phyloP scores from a whole-genome alignment of 345 rosid genomes.

The Fremontodendron californicum region DNA sequence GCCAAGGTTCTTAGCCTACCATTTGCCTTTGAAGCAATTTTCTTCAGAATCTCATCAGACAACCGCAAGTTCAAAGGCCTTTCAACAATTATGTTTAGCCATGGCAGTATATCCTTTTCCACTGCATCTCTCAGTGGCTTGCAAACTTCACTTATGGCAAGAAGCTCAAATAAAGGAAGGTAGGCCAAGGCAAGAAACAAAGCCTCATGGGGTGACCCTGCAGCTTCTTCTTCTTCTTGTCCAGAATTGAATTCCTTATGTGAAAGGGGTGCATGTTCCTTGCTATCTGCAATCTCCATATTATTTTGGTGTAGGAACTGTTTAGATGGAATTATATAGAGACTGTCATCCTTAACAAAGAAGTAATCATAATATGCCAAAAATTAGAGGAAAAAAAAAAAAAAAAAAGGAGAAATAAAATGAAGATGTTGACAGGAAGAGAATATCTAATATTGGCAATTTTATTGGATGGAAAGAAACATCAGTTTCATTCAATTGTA shows the following conservation, averaged over 20 bases:
- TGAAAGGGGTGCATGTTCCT: background rate
- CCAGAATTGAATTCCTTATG: background rate
- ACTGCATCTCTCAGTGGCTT: constrained; percentile 45
- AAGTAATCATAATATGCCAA: background rate
- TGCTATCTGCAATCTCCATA: constrained; percentile 1
- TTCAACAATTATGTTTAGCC: constrained; percentile 49
- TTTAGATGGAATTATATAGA: background rate
- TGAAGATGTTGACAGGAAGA: constrained; percentile 7
- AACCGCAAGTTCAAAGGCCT: constrained; percentile 43
- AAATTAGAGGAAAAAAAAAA: background rate
- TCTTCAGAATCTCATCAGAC: constrained; percentile 41
- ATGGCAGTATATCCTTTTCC: constrained; percentile 42
- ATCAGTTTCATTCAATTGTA: background rate
- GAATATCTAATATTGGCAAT: background rate
- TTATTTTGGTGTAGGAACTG: background rate
- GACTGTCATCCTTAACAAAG: background rate
- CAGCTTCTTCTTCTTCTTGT: constrained; percentile 6
- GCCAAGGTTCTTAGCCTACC: constrained; percentile 48
- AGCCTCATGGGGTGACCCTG: constrained; percentile 53
- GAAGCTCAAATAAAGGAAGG: constrained; percentile 59
- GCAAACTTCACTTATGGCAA: constrained; percentile 48
- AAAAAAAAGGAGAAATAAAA: background rate
- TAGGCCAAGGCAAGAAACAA: constrained; percentile 52
- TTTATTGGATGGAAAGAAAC: background rate
- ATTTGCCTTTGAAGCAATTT: constrained; percentile 43